Conservation (phyloP, 2,329 filamentous ascomycete species). For the Fusarium bactridioides region DNA sequence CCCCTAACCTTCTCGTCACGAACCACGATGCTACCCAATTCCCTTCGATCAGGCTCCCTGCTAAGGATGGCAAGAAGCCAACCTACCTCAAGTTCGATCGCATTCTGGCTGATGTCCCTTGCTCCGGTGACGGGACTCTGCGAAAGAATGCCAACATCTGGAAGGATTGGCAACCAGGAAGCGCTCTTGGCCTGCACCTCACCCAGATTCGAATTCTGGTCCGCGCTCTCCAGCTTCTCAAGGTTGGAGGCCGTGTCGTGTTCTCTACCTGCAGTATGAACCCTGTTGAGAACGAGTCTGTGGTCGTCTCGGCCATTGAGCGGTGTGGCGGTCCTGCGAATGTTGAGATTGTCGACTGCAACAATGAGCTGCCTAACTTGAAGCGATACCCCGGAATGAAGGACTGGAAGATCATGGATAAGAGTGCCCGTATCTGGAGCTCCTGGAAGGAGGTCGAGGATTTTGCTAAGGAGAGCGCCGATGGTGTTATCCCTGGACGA, state of each 20-base stretch:
- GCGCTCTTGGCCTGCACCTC: constrained; percentile 83
- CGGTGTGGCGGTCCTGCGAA: constrained; percentile 85
- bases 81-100: constrained; percentile 95
- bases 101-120: constrained; percentile 95
- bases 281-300: constrained; percentile 95
- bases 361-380: constrained; percentile 76
- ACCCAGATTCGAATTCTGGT: constrained; percentile 92
- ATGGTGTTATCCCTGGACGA: constrained; percentile 66
- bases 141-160: constrained; percentile 94
- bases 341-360: constrained; percentile 86
- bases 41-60: constrained; percentile 86
- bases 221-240: constrained; percentile 92
- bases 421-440: constrained; percentile 78
- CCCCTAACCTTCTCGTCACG: constrained; percentile 94
- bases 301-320: constrained; percentile 86
- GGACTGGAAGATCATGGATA: constrained; percentile 92
- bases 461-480: constrained; percentile 66
- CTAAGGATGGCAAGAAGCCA: constrained; percentile 61
- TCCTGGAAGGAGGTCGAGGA: constrained; percentile 84
- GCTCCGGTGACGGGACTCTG: constrained; percentile 92
- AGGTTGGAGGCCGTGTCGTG: constrained; percentile 91
- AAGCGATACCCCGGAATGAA: constrained; percentile 80
- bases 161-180: constrained; percentile 92
- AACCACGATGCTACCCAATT: constrained; percentile 98
- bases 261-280: constrained; percentile 99